Conservation (phyloP, 441 rosid genomes). For the Pelargonium hybrid region DNA sequence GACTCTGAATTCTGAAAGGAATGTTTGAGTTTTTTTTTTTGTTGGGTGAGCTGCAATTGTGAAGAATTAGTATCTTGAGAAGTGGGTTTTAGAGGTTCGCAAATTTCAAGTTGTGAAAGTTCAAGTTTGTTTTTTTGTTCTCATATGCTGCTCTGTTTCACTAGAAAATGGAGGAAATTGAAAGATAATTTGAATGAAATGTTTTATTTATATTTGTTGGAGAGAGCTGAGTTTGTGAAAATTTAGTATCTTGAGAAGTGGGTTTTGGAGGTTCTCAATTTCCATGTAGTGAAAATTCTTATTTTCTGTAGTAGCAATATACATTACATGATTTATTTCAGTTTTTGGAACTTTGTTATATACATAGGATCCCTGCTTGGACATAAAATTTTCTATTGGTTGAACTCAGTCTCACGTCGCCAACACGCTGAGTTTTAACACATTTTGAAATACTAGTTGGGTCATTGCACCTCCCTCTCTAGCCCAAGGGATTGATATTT, state of each 20-base stretch:
- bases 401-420: no score
- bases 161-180: conserved; percentile 1
- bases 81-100: not conserved
- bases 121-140: not conserved
- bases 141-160: not conserved
- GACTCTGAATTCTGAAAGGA: not conserved
- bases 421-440: no score
- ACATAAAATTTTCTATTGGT: no score
- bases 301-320: not conserved
- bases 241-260: not conserved
- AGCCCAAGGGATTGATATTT: no score
- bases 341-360: no score
- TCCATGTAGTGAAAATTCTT: not conserved
- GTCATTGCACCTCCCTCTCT: no score
- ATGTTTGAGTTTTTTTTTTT: not conserved
- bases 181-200: not conserved
- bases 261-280: not conserved
- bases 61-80: not conserved
- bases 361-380: no score
- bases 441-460: no score
- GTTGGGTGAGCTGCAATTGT: no score
- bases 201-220: not conserved
- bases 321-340: not conserved
- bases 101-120: not conserved
- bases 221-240: not conserved